Evolutionary conservation across 805 yeast species (phyloP), one percentile per base, ranked within the genome.

Genomic region (Priceomyces haplophilus): DNA sequence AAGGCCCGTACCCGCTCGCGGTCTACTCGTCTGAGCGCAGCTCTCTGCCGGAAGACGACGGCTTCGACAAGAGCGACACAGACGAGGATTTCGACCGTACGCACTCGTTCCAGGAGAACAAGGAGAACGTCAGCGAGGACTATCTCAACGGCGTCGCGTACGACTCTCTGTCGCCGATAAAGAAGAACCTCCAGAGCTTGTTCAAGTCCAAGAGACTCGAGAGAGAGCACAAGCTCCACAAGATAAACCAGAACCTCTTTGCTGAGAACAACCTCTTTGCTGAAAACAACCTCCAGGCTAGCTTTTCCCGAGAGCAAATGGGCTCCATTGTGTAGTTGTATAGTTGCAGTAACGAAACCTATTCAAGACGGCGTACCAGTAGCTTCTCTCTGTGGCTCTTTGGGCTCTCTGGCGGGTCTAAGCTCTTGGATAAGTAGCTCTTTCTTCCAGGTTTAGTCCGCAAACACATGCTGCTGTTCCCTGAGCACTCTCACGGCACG

Each of bases 201-300:
- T 38, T 39, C 37, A 25, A 23, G 35, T 25, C 46, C 15, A 33
- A 38, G 25, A 27, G 36, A 12, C n/a, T 21, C 21, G 16, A n/a
- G 19, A 34, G 40, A 15, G 36, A 43, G 19, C 17, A 34, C n/a
- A 43, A 34, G 23, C 37, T 25, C 7, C 30, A 38, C 4, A 25
- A 33, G 12, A 42, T 30, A 5, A 31, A 37, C 37, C 32, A 37
- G 16, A 42, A 32, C 16, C 32, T 40, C 20, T 34, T 40, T 20
- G 27, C 34, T n/a, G 38, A 40, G 16, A 15, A 27, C 24, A 18
- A 15, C 7, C 24, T 25, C n/a, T n/a, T n/a, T n/a, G n/a, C n/a
- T n/a, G n/a, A n/a, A n/a, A n/a, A n/a, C n/a, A n/a, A n/a, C n/a
- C n/a, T n/a, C n/a, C n/a, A n/a, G n/a, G n/a, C n/a, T n/a, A n/a